phyloP scores from a whole-genome alignment of 352 stramenopile genomes.

The Phytopythium mirpurense region DNA sequence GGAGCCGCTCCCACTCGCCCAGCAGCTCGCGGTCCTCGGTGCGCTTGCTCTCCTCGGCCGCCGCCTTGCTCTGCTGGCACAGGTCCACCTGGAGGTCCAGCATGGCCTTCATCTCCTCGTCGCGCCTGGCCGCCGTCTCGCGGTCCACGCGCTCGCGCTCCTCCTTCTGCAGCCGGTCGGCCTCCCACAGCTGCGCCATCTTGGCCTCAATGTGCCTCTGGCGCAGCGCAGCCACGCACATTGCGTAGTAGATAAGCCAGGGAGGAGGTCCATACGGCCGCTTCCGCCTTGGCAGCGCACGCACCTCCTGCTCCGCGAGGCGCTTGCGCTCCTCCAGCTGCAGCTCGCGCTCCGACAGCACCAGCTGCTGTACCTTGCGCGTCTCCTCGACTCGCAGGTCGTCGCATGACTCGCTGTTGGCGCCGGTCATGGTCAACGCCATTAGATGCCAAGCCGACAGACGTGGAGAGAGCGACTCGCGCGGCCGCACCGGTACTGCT shows the following conservation, averaged over 20 bases:
- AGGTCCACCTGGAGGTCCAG: slow-evolving; percentile 72
- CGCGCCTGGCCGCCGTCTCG: slow-evolving; percentile 38
- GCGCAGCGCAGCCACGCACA: not conserved
- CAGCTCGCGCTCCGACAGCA: slow-evolving; percentile 48
- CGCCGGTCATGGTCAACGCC: not conserved
- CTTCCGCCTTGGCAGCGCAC: no score
- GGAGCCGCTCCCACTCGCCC: slow-evolving; percentile 52
- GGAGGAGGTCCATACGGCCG: not conserved
- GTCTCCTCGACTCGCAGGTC: slow-evolving; percentile 60
- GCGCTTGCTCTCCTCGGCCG: slow-evolving; percentile 34
- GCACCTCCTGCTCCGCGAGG: slow-evolving; percentile 42
- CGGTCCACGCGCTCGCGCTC: slow-evolving; percentile 51
- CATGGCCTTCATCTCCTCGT: slow-evolving; percentile 71
- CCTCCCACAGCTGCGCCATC: slow-evolving; percentile 71
- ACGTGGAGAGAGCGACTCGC: no score
- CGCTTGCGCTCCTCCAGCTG: slow-evolving; percentile 53
- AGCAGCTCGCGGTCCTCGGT: slow-evolving; percentile 50
- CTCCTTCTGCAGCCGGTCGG: slow-evolving; percentile 73
- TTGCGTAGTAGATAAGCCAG: no score
- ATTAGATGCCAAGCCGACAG: not conserved
- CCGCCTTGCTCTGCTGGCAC: slow-evolving; percentile 35
- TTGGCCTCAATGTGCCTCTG: slow-evolving; percentile 36
- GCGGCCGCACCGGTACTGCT: slow-evolving; percentile 58
- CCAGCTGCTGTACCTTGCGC: slow-evolving; percentile 50
- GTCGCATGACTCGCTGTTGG: slow-evolving; percentile 56